Evolutionary conservation across 2,329 filamentous ascomycete genomes (phyloP), one percentile per base, ranked within the genome.

Genomic region (Fusarium transvaalense): DNA sequence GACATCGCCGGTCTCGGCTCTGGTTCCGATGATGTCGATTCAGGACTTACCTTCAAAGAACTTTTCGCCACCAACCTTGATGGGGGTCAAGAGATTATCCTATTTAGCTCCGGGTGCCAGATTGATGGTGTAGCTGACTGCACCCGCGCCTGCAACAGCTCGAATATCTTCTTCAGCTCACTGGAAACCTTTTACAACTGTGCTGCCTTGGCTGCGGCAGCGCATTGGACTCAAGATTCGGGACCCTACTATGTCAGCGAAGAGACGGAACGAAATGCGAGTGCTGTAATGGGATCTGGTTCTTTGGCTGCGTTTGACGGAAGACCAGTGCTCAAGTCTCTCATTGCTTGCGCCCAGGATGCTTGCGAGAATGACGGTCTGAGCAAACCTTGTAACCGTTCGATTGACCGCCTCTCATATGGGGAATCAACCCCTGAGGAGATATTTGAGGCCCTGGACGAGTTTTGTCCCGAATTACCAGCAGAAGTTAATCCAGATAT

Each of bases 181-280:
- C 62, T 79, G 8, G 78, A 80, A 61, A 79, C 77, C 1, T 80
- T 80, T 46, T 80, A 80, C 71, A 80, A 80, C 66, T 80, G 78
- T 45, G 77, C 77, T 23, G 77, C 78, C 5, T 63, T 80, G 23
- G 74, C 78, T 6, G 76, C 78, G 6, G 74, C 79, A 12, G 69
- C 75, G 15, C 75, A 79, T 69, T 78, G 78, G 76, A 76, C 74
- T 7, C 69, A 69, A 19, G 75, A 78, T n/a, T 63, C 61, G 2
- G 69, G 64, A 14, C 56, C 60, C 14, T 79, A 76, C 54, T 75
- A 76, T 53, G 64, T 80, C 39, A 74, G 67, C 23, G 65, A 71
- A 4, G 76, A 77, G 63, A 77, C 78, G 3, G 78, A 80, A 69
- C 68, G 68, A 56, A 80, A 80, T 65, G 78, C 77, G 3, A 80